These are phyloP conservation scores for Silene latifolia DNA, from an alignment of 148 eudicot genomes.

Conservation along the genomic window DNA sequence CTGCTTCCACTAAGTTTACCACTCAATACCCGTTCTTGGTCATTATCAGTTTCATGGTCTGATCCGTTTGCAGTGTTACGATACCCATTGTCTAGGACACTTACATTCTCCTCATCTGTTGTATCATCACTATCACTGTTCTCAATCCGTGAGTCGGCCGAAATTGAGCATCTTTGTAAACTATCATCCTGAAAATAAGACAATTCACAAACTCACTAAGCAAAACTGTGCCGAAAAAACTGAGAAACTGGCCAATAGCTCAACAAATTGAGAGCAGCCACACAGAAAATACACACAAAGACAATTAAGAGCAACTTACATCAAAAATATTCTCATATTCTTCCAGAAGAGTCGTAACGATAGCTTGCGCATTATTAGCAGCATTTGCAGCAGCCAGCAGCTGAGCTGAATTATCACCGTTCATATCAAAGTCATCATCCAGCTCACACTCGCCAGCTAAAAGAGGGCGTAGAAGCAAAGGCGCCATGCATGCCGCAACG, in stretches of 20 bases:
- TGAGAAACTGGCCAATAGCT: neutral
- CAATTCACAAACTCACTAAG: slow-evolving; percentile 9
- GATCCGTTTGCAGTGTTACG: slow-evolving; percentile 79
- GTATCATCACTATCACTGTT: slow-evolving; percentile 82
- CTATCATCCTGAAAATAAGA: slow-evolving; percentile 69
- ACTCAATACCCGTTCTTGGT: slow-evolving; percentile 72
- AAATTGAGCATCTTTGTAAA: slow-evolving; percentile 85
- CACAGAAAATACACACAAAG: slow-evolving; percentile 3
- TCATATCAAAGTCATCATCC: slow-evolving; percentile 80
- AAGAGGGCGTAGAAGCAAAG: slow-evolving; percentile 95
- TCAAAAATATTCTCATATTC: slow-evolving; percentile 86
- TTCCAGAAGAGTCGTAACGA: slow-evolving; percentile 80
- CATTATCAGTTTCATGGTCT: slow-evolving; percentile 69
- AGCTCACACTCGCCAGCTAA: slow-evolving; percentile 95
- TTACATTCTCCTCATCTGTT: slow-evolving; percentile 66
- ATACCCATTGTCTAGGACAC: slow-evolving; percentile 58
- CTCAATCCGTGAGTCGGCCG: slow-evolving; percentile 80
- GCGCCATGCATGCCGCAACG: slow-evolving; percentile 99
- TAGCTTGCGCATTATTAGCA: slow-evolving; percentile 94
- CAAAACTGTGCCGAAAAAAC: slow-evolving; percentile 6
- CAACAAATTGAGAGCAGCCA: neutral
- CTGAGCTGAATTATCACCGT: slow-evolving; percentile 90
- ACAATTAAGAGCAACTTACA: slow-evolving; percentile 44
- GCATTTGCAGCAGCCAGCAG: slow-evolving; percentile 99
- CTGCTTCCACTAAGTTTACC: slow-evolving; percentile 94